These are phyloP conservation scores for Seiridium cupressi DNA, from an alignment of 2,329 filamentous ascomycete genomes.

Conservation along the genomic window DNA sequence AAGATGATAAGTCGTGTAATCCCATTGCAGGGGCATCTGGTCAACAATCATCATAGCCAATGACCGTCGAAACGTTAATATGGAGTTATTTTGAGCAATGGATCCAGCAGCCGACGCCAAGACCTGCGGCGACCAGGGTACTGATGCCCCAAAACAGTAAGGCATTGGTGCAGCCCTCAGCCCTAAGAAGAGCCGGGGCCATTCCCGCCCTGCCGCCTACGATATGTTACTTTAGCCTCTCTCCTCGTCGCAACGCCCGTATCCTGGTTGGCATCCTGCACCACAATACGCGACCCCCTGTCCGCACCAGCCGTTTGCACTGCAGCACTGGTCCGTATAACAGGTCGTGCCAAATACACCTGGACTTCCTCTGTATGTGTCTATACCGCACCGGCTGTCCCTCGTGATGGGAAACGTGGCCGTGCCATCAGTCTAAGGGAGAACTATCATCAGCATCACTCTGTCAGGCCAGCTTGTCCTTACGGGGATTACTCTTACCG, in stretches of 20 bases:
- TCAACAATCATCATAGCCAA: too few species aligned
- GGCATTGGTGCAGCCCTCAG: background rate
- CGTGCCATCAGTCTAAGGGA: background rate
- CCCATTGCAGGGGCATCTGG: too few species aligned
- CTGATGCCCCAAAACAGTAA: background rate
- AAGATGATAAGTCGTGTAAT: too few species aligned
- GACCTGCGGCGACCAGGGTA: background rate
- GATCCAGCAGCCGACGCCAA: too few species aligned
- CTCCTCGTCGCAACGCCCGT: conserved; percentile 14
- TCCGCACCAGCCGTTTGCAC: conserved; percentile 17
- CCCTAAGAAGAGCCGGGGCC: background rate
- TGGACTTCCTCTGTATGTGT: background rate
- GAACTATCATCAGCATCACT: background rate
- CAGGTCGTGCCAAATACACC: conserved; percentile 9
- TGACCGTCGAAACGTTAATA: too few species aligned
- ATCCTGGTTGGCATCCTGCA: conserved; percentile 15
- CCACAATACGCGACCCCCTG: conserved; percentile 13
- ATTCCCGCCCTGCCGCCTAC: too few species aligned
- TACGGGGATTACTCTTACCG: conserved; percentile 9
- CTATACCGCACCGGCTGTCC: conserved; percentile 13
- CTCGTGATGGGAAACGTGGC: conserved; percentile 8
- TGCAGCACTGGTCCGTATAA: conserved; percentile 13
- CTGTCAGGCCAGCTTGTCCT: background rate
- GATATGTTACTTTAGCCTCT: too few species aligned
- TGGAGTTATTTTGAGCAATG: too few species aligned